Conservation (phyloP, 1,284 basidiomycete genomes). For the Cryptococcus sp. region DNA sequence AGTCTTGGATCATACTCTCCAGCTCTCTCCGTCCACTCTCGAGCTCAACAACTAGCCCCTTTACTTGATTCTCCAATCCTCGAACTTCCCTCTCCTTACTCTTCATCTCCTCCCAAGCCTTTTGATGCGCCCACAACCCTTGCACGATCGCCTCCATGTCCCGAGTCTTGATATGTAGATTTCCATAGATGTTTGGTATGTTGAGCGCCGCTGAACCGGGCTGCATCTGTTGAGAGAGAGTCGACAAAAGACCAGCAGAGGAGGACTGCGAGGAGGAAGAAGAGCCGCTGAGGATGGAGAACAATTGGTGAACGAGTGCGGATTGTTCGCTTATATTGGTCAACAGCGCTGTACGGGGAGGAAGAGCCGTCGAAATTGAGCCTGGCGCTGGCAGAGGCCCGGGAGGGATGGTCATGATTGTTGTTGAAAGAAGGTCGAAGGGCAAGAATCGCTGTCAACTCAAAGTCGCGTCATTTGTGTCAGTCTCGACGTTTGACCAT, state of each 20-base stretch:
- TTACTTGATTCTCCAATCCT: constrained; percentile 23
- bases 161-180: constrained; percentile 14
- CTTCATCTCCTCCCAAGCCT: constrained; percentile 18
- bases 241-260: too few species aligned
- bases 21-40: constrained; percentile 27
- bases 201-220: constrained; percentile 3
- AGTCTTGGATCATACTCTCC: constrained; percentile 27
- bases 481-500: too few species aligned
- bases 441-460: too few species aligned
- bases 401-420: too few species aligned
- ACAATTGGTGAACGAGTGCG: constrained; percentile 32
- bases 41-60: constrained; percentile 19
- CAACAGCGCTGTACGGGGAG: constrained; percentile 28
- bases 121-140: constrained; percentile 30
- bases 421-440: too few species aligned
- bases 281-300: constrained; percentile 18
- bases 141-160: constrained; percentile 21
- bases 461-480: too few species aligned
- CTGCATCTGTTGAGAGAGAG: background rate
- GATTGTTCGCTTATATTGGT: constrained; percentile 34
- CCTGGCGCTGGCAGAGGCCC: background rate
- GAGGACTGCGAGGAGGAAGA: constrained; percentile 4
- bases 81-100: constrained; percentile 23
- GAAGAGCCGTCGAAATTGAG: background rate
- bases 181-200: constrained; percentile 13